A percentile compares a stretch with the other conserved stretches of the same genome.
phyloP scores from a whole-genome alignment of 306 rosid species.

The Prosopis cineraria region DNA sequence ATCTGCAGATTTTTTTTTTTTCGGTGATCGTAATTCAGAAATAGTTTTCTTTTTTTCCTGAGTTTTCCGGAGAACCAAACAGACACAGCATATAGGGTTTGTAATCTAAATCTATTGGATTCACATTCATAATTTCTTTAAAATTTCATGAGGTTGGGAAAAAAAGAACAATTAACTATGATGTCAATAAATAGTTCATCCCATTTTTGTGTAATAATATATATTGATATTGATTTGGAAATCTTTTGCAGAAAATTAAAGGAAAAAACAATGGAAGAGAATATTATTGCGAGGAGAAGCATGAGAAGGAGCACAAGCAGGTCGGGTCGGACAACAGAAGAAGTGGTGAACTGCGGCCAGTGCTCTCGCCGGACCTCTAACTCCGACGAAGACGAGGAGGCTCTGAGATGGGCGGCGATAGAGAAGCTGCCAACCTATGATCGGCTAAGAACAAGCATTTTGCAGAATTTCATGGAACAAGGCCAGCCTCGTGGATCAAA shows the following conservation, averaged over 20 bases:
- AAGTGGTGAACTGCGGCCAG: conserved; percentile 50
- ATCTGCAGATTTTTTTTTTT: neutral
- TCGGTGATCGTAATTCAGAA: neutral
- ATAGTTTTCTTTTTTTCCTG: neutral
- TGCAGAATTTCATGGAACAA: conserved; percentile 49
- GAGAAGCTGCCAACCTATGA: conserved; percentile 85
- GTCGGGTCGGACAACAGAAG: conserved; percentile 75
- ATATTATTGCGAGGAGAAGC: conserved; percentile 37
- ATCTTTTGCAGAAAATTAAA: neutral
- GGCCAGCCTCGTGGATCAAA: conserved; percentile 42
- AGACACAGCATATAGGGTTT: neutral
- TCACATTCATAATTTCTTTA: neutral
- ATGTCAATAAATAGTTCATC: neutral
- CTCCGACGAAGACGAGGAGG: conserved; percentile 80
- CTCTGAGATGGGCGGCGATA: conserved; percentile 92
- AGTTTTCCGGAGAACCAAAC: neutral
- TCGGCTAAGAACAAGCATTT: conserved; percentile 79
- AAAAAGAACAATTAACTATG: neutral
- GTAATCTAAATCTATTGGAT: neutral
- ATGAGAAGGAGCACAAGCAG: conserved; percentile 67
- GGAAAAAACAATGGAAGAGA: conserved; percentile 49
- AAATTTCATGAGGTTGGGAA: neutral
- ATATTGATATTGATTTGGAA: neutral
- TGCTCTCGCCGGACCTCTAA: conserved; percentile 57
- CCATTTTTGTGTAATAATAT: too few species aligned